Evolutionary conservation across 2,329 filamentous ascomycete species (phyloP).

Genomic region (Metarhizium sp.): DNA sequence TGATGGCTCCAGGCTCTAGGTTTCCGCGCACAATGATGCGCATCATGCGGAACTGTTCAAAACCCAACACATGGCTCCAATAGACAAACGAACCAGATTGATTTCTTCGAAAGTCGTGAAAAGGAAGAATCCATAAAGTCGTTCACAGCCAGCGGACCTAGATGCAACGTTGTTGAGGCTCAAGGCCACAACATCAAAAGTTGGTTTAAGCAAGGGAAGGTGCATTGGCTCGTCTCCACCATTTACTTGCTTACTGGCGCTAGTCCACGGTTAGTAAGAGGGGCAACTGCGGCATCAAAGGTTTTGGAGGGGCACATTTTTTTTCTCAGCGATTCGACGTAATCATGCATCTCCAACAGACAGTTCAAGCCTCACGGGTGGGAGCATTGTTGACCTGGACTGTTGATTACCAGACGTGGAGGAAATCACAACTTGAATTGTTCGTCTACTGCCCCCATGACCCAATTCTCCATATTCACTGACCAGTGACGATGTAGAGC

Average conservation of each 20-base stretch:
- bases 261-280: constrained; percentile 22
- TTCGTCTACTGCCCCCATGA: not conserved
- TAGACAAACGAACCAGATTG: not conserved
- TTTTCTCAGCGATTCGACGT: constrained; percentile 3
- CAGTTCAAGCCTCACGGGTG: constrained; percentile 2
- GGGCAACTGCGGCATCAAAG: constrained; percentile 12
- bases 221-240: not conserved
- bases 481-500: constrained; percentile 1
- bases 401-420: not conserved
- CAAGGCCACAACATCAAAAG: not conserved
- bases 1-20: too few relatives aligned
- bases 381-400: not conserved
- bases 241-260: constrained; percentile 4
- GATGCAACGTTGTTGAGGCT: not conserved
- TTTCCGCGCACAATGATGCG: not conserved
- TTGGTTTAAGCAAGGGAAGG: not conserved
- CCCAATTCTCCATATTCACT: not conserved
- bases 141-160: not conserved
- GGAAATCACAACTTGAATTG: not conserved
- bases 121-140: not conserved
- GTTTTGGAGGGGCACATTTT: constrained; percentile 14
- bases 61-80: not conserved
- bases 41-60: not conserved
- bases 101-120: not conserved
- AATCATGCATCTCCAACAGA: not conserved